phyloP scores from a whole-genome alignment of 495 filamentous ascomycete species.

The Penicillium cataractarum region DNA sequence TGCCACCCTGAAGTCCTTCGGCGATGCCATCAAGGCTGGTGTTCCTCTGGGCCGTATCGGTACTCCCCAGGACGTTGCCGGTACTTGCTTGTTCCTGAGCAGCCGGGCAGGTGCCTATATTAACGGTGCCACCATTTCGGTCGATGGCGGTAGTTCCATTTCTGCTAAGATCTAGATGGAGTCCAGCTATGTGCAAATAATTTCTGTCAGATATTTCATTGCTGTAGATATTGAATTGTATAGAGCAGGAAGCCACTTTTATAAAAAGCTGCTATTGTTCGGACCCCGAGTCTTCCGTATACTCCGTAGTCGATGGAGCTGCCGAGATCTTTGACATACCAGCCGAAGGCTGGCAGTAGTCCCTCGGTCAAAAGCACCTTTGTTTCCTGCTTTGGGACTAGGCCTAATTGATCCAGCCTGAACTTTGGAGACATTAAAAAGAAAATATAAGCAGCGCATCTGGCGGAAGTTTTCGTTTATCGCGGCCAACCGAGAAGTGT shows the following conservation, averaged over 20 bases:
- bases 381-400: not conserved
- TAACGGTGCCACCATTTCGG: conserved; percentile 73
- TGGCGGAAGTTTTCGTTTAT: not conserved
- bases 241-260: not conserved
- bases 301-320: too few species aligned
- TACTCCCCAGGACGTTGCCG: conserved; percentile 71
- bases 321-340: conserved; percentile 15
- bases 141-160: conserved; percentile 69
- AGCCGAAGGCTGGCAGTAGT: conserved; percentile 13
- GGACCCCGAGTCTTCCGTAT: conserved; percentile 2
- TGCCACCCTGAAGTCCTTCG: conserved; percentile 62
- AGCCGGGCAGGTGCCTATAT: conserved; percentile 73
- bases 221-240: not conserved
- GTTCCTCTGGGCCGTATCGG: conserved; percentile 77
- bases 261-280: not conserved
- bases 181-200: not conserved
- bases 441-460: conserved; percentile 2
- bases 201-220: conserved; percentile 12
- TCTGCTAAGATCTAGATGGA: conserved; percentile 54
- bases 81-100: conserved; percentile 73
- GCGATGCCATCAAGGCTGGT: conserved; percentile 62
- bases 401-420: not conserved
- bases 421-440: not conserved
- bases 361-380: not conserved
- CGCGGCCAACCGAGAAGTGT: not conserved